Evolutionary conservation across 139 green algal genomes (phyloP).

Genomic region (Haematococcus sp.): DNA sequence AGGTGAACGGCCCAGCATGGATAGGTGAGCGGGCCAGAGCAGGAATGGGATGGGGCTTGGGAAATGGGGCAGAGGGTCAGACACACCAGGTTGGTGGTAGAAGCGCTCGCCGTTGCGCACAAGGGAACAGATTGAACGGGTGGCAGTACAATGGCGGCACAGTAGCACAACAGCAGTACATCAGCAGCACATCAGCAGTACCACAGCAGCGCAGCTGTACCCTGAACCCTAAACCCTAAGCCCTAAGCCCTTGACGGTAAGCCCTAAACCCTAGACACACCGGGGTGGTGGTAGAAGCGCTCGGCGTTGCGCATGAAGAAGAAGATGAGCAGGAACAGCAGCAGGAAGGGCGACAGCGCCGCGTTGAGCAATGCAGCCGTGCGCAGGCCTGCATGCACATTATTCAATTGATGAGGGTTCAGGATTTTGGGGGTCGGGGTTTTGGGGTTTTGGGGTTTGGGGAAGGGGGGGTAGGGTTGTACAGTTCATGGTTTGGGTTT

Average conservation of each 20-base stretch:
- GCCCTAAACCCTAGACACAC: too few relatives aligned
- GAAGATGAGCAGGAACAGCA: slow-evolving; percentile 91
- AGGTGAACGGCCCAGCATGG: too few relatives aligned
- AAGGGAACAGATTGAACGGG: slow-evolving; percentile 96
- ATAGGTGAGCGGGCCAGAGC: too few relatives aligned
- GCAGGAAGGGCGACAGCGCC: slow-evolving; percentile 83
- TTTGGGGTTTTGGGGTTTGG: too few relatives aligned
- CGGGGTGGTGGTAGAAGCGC: slow-evolving; percentile 89
- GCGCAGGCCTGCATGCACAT: slow-evolving; percentile 32
- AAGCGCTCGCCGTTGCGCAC: slow-evolving; percentile 90
- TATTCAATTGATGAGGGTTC: not conserved
- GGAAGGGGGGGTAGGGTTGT: too few relatives aligned
- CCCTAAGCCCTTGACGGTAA: slow-evolving; percentile 24
- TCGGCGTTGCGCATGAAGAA: slow-evolving; percentile 95
- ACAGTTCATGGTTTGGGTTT: too few relatives aligned
- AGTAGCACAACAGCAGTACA: too few relatives aligned
- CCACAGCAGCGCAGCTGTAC: too few relatives aligned
- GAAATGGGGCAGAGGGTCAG: too few relatives aligned
- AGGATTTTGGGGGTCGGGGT: not conserved
- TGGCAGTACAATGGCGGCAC: too few relatives aligned
- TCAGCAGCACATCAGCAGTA: too few relatives aligned
- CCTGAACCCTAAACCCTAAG: not conserved
- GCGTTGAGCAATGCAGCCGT: slow-evolving; percentile 65
- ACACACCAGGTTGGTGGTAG: slow-evolving; percentile 91
- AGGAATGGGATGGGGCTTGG: too few relatives aligned